A percentile compares a stretch with the other conserved stretches of the same genome.
Evolutionary conservation across 192 early-diverging fungal genomes (phyloP).

Genomic region (Backusella morwellensis): DNA sequence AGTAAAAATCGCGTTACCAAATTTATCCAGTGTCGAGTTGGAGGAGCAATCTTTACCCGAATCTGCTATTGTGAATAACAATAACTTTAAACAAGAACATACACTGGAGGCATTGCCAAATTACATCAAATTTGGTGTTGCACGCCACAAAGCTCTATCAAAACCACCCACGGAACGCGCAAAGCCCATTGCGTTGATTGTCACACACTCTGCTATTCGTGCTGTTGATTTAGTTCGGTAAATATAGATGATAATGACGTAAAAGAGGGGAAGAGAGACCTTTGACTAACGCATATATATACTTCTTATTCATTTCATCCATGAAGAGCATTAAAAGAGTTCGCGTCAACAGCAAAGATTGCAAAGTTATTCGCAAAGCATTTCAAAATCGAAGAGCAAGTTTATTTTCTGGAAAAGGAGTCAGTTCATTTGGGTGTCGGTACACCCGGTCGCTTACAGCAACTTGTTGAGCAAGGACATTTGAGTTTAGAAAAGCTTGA

Average conservation of each 20-base stretch:
- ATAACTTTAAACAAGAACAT: constrained; percentile 45
- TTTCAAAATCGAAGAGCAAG: constrained; percentile 72
- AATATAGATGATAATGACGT: not conserved
- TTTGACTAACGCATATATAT: not conserved
- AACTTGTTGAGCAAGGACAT: constrained; percentile 54
- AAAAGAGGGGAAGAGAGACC: not conserved
- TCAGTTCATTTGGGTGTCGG: constrained; percentile 65
- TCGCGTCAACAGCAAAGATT: constrained; percentile 53
- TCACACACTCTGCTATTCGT: constrained; percentile 62
- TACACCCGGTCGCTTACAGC: constrained; percentile 63
- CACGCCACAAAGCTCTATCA: constrained; percentile 43
- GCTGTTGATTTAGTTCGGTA: constrained; percentile 57
- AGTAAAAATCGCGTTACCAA: constrained; percentile 39
- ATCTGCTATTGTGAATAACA: constrained; percentile 39
- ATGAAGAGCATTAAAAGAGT: constrained; percentile 41
- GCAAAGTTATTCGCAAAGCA: constrained; percentile 80
- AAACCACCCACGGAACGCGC: constrained; percentile 37
- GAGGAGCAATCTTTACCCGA: constrained; percentile 39
- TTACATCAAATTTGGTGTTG: constrained; percentile 54
- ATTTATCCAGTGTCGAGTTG: constrained; percentile 33
- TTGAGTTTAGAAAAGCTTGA: constrained; percentile 60
- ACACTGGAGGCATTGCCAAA: constrained; percentile 43
- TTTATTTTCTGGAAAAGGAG: constrained; percentile 47
- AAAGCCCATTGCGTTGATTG: constrained; percentile 53
- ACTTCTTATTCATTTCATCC: not conserved